These are phyloP conservation scores for Iris macrosiphon DNA, from an alignment of 106 monocot species.

Conservation along the genomic window DNA sequence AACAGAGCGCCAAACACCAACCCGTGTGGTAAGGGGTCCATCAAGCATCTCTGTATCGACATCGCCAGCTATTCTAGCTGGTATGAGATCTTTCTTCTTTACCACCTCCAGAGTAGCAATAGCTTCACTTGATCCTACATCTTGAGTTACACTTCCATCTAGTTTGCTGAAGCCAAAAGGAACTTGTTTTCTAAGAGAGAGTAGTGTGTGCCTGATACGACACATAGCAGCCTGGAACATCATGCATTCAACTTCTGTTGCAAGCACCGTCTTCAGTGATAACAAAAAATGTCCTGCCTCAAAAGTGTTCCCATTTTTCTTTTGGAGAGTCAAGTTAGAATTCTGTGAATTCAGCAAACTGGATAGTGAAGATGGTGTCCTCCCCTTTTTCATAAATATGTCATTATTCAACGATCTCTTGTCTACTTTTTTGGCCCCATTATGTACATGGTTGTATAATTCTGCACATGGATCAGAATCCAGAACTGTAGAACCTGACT, in stretches of 20 bases:
- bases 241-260: slow-evolving; percentile 80
- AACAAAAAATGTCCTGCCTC: slow-evolving; percentile 48
- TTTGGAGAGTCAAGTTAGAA: slow-evolving; percentile 20
- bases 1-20: slow-evolving; percentile 93
- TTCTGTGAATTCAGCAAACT: slow-evolving; percentile 24
- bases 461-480: slow-evolving; percentile 17
- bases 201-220: slow-evolving; percentile 60
- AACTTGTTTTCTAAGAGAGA: slow-evolving; percentile 40
- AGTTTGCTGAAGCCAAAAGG: slow-evolving; percentile 28
- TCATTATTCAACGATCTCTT: slow-evolving; percentile 27
- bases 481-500: slow-evolving; percentile 5
- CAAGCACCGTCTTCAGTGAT: slow-evolving; percentile 56
- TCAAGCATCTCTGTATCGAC: slow-evolving; percentile 52
- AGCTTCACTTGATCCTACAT: slow-evolving; percentile 25
- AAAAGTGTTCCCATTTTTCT: slow-evolving; percentile 36
- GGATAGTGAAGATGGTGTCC: slow-evolving; percentile 28
- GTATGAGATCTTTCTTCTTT: slow-evolving; percentile 62
- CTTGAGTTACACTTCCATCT: slow-evolving; percentile 22
- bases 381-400: slow-evolving; percentile 26
- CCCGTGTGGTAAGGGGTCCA: slow-evolving; percentile 27
- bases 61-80: slow-evolving; percentile 77
- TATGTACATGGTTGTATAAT: slow-evolving; percentile 49
- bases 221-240: slow-evolving; percentile 94
- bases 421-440: slow-evolving; percentile 25
- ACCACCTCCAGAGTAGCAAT: slow-evolving; percentile 19